Conservation (phyloP, 2,329 filamentous ascomycete genomes). For the Scedosporium boydii region DNA sequence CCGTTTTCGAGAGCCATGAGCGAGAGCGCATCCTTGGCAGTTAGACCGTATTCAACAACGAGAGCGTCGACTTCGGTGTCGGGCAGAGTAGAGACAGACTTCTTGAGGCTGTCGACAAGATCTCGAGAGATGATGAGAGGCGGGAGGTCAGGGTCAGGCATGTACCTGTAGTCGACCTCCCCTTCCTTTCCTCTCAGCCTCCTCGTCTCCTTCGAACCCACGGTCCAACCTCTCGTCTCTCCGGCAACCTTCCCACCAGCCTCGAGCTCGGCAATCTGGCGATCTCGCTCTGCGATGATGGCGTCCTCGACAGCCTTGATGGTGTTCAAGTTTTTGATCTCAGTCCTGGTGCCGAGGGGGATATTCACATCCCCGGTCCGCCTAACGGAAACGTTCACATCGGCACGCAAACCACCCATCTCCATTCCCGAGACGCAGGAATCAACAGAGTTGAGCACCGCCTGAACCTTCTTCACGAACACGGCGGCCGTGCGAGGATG, state of each 20-base stretch:
- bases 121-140: constrained; percentile 67
- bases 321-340: constrained; percentile 95
- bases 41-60: constrained; percentile 55
- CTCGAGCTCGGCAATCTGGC: constrained; percentile 76
- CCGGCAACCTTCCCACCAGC: constrained; percentile 65
- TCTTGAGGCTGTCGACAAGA: constrained; percentile 54
- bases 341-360: constrained; percentile 71
- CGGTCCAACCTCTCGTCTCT: constrained; percentile 88
- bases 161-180: constrained; percentile 95
- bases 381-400: constrained; percentile 89
- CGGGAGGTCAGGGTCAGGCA: constrained; percentile 88
- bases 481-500: constrained; percentile 80
- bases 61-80: constrained; percentile 60
- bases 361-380: constrained; percentile 33
- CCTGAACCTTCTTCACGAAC: constrained; percentile 80
- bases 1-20: constrained; percentile 71
- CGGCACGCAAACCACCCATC: constrained; percentile 76
- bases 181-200: constrained; percentile 86
- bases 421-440: constrained; percentile 92
- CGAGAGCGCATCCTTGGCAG: constrained; percentile 73
- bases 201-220: constrained; percentile 73
- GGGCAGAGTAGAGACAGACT: constrained; percentile 59
- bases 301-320: constrained; percentile 94
- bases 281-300: constrained; percentile 79
- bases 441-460: constrained; percentile 67